A percentile compares a stretch with the other conserved stretches of the same genome.
Evolutionary conservation across 768 basidiomycete genomes (phyloP).

Genomic region (Kwoniella sp.): DNA sequence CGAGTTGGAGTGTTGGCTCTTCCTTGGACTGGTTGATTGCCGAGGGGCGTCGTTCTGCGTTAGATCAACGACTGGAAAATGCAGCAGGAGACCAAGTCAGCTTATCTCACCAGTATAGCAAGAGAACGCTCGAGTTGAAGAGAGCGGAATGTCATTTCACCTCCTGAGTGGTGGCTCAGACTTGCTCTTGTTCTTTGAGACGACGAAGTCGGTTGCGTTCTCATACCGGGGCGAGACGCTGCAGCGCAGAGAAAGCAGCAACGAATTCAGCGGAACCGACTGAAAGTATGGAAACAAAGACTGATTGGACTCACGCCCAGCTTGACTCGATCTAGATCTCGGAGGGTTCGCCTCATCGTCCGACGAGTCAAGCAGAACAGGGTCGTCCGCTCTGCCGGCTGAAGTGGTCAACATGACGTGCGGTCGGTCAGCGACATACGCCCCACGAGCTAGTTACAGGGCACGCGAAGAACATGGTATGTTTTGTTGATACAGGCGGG

Average conservation of each 20-base stretch:
- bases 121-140: too few relatives aligned
- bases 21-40: neutral
- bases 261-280: too few relatives aligned
- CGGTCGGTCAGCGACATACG: neutral
- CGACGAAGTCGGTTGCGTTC: neutral
- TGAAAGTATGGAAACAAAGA: too few relatives aligned
- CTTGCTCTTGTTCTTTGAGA: neutral
- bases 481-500: too few relatives aligned
- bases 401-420: neutral
- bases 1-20: neutral
- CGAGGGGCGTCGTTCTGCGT: neutral
- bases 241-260: neutral
- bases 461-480: too few relatives aligned
- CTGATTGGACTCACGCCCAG: conserved; percentile 27
- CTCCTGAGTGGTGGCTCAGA: neutral
- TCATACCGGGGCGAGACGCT: conserved; percentile 6
- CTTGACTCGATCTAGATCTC: conserved; percentile 11
- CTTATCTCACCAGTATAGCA: too few relatives aligned
- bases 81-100: too few relatives aligned
- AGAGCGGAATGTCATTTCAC: too few relatives aligned
- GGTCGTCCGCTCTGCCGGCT: conserved; percentile 9
- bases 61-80: neutral
- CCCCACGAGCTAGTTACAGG: neutral
- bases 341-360: conserved; percentile 12
- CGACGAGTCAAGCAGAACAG: conserved; percentile 11